These are phyloP conservation scores for Lolium perenne DNA, from an alignment of 176 grass and related monocot genomes.

Conservation along the genomic window DNA sequence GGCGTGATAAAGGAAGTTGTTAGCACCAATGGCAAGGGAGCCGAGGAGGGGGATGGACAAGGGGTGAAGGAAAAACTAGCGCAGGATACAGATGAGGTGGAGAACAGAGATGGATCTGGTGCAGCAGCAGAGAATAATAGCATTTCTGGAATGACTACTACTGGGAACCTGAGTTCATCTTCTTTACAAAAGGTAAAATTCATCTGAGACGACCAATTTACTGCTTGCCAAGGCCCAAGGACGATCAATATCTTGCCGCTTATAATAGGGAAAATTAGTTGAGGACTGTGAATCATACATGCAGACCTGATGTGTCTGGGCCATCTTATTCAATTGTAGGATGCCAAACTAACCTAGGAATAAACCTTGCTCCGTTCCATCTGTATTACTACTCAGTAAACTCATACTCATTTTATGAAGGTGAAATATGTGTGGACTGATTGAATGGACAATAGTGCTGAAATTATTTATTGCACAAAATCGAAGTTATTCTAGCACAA, in stretches of 20 bases:
- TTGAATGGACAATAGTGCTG: neutral
- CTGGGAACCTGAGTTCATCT: constrained; percentile 15
- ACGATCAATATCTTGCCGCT: too few relatives aligned
- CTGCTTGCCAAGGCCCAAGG: neutral
- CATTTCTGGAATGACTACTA: neutral
- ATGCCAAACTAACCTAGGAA: constrained; percentile 5
- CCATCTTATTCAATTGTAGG: neutral
- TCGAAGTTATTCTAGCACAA: neutral
- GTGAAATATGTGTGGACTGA: neutral
- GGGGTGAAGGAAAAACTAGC: neutral
- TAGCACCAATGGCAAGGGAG: neutral
- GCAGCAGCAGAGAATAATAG: neutral
- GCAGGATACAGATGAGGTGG: neutral
- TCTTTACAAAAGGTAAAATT: constrained; percentile 36
- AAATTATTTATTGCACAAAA: too few relatives aligned
- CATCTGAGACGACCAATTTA: constrained; percentile 4
- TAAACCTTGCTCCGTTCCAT: neutral
- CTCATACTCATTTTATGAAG: neutral
- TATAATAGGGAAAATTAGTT: neutral
- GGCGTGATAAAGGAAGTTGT: constrained; percentile 43
- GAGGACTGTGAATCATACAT: neutral
- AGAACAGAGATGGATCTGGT: constrained; percentile 33
- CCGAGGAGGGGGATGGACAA: constrained; percentile 1
- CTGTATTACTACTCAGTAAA: neutral
- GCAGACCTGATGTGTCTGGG: neutral